Evolutionary conservation across 768 basidiomycete genomes (phyloP), one percentile per base, ranked within the genome.

Genomic region (Suillus alpinus): DNA sequence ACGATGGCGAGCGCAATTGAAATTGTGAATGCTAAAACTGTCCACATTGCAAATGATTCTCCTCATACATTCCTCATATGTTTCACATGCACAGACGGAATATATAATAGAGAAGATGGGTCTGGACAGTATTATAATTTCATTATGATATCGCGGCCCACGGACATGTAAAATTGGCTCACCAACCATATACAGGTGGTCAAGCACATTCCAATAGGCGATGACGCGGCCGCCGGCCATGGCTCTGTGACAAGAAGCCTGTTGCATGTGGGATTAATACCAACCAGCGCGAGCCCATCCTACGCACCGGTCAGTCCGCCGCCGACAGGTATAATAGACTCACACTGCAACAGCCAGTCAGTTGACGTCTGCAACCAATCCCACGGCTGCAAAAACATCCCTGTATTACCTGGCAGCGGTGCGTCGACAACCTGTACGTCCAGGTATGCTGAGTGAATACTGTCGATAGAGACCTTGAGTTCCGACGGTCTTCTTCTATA

Each of bases 111-210:
- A 59, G 40, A 32, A 58, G 6, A 62, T 20, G 26, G 51, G 43
- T 55, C 60, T 61, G 36, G 46, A 47, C 26, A 47, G 12, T 29
- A 47, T 29, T 36, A 36, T 36, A 36, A 10, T 12, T 47, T 47
- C 46, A 47, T 6, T 8, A 47, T 29, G 7, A 26, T 46, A 23
- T 47, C 6, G 14, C 6, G 14, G 29, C 46, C 46, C 46, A 26
- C 46, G 46, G 14, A 47, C 14, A 47, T 47, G 26, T 31, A 23
- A 29, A 37, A 44, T 34, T 23, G 41, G 36, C 41, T 36, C 55
- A 60, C 59, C 34, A 18, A 57, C 61, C 61, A 62, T 37, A 59
- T 50, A 32, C 57, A 59, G 23, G 47, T 32, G 2, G 50, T 59
- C 20, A 62, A 44, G 16, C 43, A 29, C 6, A 36, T 44, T 37